Evolutionary conservation across 768 basidiomycete species (phyloP), one percentile per base, ranked within the genome.

Genomic region (Leccinum subgranulosum): DNA sequence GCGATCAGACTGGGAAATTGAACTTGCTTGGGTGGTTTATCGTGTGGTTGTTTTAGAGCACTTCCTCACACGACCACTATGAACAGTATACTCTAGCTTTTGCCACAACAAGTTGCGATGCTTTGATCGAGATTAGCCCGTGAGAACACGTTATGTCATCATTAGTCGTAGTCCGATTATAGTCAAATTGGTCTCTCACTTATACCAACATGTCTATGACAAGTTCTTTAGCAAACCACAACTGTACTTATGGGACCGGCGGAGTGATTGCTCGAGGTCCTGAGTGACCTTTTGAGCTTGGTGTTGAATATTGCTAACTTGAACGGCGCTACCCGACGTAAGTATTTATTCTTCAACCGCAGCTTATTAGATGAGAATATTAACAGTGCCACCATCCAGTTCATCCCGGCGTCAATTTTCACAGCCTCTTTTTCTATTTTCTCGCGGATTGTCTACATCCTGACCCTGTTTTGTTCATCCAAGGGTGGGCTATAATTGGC

Each of bases 401-500:
- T 19, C 41, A 43, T 10, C n/a, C 10, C n/a, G 29, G 49, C 49
- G 49, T 31, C 29, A 48, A 48, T 49, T 28, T 49, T 49, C 49
- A n/a, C 49, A 19, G 41, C 15, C 17, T 49, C 49, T 31, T 31
- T 27, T 31, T 49, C 29, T 12, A 31, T 49, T 31, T 49, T 49
- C 45, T 46, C 45, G 45, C 23, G 11, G 19, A 46, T 25, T 48
- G 17, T 7, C 47, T n/a, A 17, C 47, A 27, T 48, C 47, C 12
- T 48, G 25, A 25, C 47, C 25, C 47, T 27, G 14, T 29, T 19
- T n/a, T 49, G 49, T n/a, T 25, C 15, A 17, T 25, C 47, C 45
- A 36, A 64, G 52, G 47, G 53, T 33, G 53, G 67, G 58, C 46
- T 34, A 27, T 49, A 4, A 43, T 28, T 47, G 34, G 36, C 53